phyloP scores from a whole-genome alignment of 2,329 filamentous ascomycete genomes.

The Dactylellina haptotyla region DNA sequence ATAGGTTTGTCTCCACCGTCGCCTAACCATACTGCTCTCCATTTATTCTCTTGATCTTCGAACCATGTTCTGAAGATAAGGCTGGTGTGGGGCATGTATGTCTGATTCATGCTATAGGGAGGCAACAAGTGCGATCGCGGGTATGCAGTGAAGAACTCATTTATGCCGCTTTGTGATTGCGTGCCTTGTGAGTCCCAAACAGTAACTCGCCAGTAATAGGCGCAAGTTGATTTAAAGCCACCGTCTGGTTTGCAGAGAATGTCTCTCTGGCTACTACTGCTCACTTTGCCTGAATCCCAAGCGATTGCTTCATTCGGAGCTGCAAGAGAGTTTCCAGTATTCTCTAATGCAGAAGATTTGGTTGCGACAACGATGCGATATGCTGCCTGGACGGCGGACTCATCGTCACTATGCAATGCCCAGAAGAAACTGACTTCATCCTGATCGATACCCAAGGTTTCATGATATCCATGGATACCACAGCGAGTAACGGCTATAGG shows the following conservation, averaged over 20 bases:
- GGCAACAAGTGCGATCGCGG: constrained; percentile 61
- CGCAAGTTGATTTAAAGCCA: constrained; percentile 61
- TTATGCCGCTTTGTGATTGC: constrained; percentile 56
- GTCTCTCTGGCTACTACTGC: constrained; percentile 58
- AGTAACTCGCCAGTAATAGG: constrained; percentile 61
- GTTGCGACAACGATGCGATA: constrained; percentile 58
- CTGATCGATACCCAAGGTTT: constrained; percentile 62
- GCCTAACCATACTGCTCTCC: constrained; percentile 63
- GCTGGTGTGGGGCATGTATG: constrained; percentile 63
- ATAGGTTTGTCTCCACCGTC: constrained; percentile 62
- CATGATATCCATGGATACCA: constrained; percentile 62
- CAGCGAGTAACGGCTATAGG: constrained; percentile 59
- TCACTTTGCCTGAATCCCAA: constrained; percentile 57
- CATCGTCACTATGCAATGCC: constrained; percentile 59
- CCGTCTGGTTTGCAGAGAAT: constrained; percentile 58
- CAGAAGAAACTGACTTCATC: constrained; percentile 61
- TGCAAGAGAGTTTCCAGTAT: too few relatives aligned
- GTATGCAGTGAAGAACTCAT: constrained; percentile 63
- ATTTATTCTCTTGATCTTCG: constrained; percentile 62
- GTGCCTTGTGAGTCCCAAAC: constrained; percentile 61
- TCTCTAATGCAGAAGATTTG: constrained; percentile 17
- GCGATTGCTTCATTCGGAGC: neutral
- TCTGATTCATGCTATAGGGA: constrained; percentile 63
- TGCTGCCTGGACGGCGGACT: constrained; percentile 59
- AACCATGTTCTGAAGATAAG: constrained; percentile 64